A percentile compares a stretch with the other conserved stretches of the same genome.
Conservation (phyloP, 768 basidiomycete species). For the Lactarius pseudohatsudake region DNA sequence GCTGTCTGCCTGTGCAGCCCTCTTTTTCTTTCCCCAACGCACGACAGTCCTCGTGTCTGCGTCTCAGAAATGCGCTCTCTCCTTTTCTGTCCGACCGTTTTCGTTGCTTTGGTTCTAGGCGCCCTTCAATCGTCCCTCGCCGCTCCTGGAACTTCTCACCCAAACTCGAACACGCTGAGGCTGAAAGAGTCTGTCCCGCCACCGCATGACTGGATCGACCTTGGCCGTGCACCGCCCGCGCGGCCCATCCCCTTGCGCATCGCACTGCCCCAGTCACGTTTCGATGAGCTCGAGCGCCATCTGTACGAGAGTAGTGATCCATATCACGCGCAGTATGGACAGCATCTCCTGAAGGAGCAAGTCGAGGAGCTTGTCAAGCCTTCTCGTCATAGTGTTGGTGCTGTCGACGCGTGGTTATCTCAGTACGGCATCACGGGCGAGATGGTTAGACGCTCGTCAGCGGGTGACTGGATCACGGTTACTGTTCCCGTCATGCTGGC, state of each 20-base stretch:
- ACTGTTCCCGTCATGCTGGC: slow-evolving; percentile 57
- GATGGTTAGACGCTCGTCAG: slow-evolving; percentile 51
- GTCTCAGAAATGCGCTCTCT: slow-evolving; percentile 17
- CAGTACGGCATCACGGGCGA: slow-evolving; percentile 51
- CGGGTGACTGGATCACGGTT: slow-evolving; percentile 68
- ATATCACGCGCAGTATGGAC: slow-evolving; percentile 34
- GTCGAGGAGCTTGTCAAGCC: slow-evolving; percentile 64
- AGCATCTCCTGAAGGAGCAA: slow-evolving; percentile 59
- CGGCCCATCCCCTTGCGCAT: slow-evolving; percentile 51
- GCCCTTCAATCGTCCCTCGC: slow-evolving; percentile 11
- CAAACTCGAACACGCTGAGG: neutral
- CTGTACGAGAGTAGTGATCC: slow-evolving; percentile 33
- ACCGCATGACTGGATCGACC: slow-evolving; percentile 51
- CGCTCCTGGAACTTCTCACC: neutral
- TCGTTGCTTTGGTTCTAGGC: slow-evolving; percentile 6
- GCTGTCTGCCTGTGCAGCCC: neutral
- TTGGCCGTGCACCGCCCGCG: slow-evolving; percentile 44
- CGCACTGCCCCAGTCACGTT: slow-evolving; percentile 31
- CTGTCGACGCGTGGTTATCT: slow-evolving; percentile 62
- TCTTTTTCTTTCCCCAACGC: neutral
- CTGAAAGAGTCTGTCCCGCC: slow-evolving; percentile 29
- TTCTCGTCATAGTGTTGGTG: slow-evolving; percentile 48
- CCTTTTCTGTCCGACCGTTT: neutral
- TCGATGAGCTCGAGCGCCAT: slow-evolving; percentile 30
- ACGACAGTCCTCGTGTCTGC: neutral